Base-by-base conservation (phyloP, 1,139 yeast genomes). In the Kodamaea sp. region DNA sequence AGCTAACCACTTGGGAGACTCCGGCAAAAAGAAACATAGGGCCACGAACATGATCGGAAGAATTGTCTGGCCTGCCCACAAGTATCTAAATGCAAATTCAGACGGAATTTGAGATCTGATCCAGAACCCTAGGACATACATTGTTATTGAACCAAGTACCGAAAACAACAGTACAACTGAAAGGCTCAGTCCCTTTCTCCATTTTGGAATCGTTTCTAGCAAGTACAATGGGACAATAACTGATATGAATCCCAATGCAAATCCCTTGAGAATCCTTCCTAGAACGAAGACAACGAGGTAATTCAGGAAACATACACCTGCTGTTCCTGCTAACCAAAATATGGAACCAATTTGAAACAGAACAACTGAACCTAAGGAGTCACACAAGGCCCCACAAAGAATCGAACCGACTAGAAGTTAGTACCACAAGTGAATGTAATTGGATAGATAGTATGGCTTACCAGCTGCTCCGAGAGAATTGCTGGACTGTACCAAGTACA, bases 1-100 rank as follows among this genome's bases (percentile, higher is more conserved):
- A 1, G 68, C 70, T 20, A 62, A 45, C 65, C 66, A 63, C 42
- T 55, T 56, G 5, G 73, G 72, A 3, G 67, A 58, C 34, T 61
- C 58, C 1, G 70, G 70, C 34, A 83, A 60, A 43, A 76, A 56
- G 48, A 75, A 62, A 24, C 67, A 46, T 35, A 78, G 75, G 20
- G 54, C n/a, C 30, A 78, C 56, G 29, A 83, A 62, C 3, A 39
- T 13, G 3, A 43, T 18, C 2, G 53, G 50, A 15, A 51, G 48
- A 3, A 47, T 25, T 0, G 48, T 37, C 29, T 57, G 64, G 12
- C 52, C 33, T 2, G 51, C 46, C 68, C 70, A 63, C 7, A 48
- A 43, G 15, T 41, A 40, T 28, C 51, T 55, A 34, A 61, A 60
- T 1, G 59, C 44, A 15, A 34, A 29, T 4, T 42, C 47, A 4